phyloP scores from a whole-genome alignment of 176 grass and related monocot species.

The Hordeum marinum region DNA sequence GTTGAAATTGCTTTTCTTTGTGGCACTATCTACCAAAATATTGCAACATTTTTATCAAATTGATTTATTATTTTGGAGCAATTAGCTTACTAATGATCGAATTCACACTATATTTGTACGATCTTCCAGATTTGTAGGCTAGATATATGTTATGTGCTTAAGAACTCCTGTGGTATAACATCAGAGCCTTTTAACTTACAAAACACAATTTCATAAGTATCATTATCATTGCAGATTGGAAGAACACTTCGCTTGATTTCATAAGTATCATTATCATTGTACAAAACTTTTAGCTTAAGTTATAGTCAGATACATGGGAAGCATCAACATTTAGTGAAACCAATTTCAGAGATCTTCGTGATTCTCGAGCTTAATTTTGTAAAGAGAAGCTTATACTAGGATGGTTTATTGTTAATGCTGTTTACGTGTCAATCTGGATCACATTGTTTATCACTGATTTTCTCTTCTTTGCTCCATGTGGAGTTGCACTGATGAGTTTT shows the following conservation, averaged over 20 bases:
- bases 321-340: background rate
- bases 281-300: background rate
- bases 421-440: background rate
- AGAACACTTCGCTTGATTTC: background rate
- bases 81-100: background rate
- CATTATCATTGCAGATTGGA: background rate
- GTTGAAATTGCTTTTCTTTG: background rate
- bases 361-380: background rate
- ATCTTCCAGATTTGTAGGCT: background rate
- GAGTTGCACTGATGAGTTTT: background rate
- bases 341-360: background rate
- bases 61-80: background rate
- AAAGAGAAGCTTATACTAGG: background rate
- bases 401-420: background rate
- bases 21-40: background rate
- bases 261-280: too few relatives aligned
- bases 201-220: background rate
- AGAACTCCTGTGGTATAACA: background rate
- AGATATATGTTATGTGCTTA: background rate
- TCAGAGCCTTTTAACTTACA: background rate
- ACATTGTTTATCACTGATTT: background rate
- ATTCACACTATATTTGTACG: background rate
- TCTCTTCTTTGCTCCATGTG: background rate
- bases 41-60: background rate
- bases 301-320: background rate